Evolutionary conservation across 768 basidiomycete genomes (phyloP).

Genomic region (Boletus insuetus): DNA sequence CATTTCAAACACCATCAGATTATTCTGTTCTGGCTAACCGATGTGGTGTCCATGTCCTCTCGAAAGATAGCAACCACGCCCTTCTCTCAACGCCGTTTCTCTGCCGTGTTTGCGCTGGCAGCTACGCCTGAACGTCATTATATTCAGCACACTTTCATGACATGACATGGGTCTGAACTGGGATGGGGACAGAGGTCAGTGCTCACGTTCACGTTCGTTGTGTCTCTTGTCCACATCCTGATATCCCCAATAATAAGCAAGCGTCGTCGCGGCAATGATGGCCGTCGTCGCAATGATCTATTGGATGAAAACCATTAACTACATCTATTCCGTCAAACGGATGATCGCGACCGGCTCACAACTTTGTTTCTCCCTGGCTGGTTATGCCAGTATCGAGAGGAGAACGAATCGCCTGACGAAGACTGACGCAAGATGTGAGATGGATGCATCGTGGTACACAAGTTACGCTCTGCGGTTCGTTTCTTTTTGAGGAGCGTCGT

Average conservation of each 20-base stretch:
- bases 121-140: slow-evolving; percentile 6
- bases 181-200: background rate
- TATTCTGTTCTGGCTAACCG: background rate
- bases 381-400: slow-evolving; percentile 33
- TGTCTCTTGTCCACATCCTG: slow-evolving; percentile 34
- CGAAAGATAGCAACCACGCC: background rate
- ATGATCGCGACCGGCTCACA: slow-evolving; percentile 12
- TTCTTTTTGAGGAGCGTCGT: slow-evolving; percentile 3
- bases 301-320: background rate
- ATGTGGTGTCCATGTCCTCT: background rate
- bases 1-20: background rate
- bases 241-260: slow-evolving; percentile 38
- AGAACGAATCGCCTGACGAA: slow-evolving; percentile 23
- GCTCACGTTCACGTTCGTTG: slow-evolving; percentile 22
- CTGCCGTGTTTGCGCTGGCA: slow-evolving; percentile 10
- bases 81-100: slow-evolving; percentile 25
- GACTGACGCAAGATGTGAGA: slow-evolving; percentile 24
- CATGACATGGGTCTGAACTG: background rate
- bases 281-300: slow-evolving; percentile 30
- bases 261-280: slow-evolving; percentile 28
- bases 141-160: background rate
- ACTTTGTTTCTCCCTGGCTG: slow-evolving; percentile 34
- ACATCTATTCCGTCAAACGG: too few relatives aligned
- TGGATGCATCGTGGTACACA: slow-evolving; percentile 20
- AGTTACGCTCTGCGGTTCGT: background rate